Base-by-base conservation (phyloP, 164 flowering plant species). In the Vitis rotundifolia region DNA sequence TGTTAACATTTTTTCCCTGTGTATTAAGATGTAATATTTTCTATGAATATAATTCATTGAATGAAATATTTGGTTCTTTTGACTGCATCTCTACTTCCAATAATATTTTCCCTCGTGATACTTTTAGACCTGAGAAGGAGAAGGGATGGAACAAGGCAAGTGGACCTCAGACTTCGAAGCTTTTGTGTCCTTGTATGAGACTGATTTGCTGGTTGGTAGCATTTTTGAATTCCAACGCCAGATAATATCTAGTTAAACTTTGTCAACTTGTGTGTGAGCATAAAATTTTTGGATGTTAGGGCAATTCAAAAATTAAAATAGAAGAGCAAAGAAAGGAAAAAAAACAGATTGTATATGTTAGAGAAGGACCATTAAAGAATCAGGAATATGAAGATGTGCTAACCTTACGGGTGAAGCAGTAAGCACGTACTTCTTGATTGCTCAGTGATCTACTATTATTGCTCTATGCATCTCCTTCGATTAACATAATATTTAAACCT, bases 11-110 rank as follows among this genome's bases (percentile, higher is more conserved):
- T 70, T 67, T 67, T 70, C 54, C 74, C 60, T 66, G 80, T 77
- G 77, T 63, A 77, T 67, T 70, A 73, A 29, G 22, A 63, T 67
- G 76, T 77, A 65, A 19, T 26, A 68, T 60, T n/a, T 68, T 5
- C 50, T n/a, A 11, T 29, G 22, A 50, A 37, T 37, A 5, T 55
- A 26, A 52, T 16, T 16, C 10, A 58, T 9, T 58, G 52, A 48
- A 68, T 16, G 60, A 22, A 29, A 44, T 50, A 50, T 49, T 59
- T 8, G 10, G 11, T 26, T 59, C 28, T 22, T 3, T 26, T 26
- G 11, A 22, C 6, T 28, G 19, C 12, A 22, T 22, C 11, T 59
- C 3, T 3, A 58, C 9, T 19, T 55, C 15, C 18, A 16, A 10
- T 55, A 16, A 55, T 5, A 5, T 16, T 57, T n/a, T 57, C 16